Evolutionary conservation across 2,329 filamentous ascomycete genomes (phyloP).

Genomic region (Trichoderma cornu-damae): DNA sequence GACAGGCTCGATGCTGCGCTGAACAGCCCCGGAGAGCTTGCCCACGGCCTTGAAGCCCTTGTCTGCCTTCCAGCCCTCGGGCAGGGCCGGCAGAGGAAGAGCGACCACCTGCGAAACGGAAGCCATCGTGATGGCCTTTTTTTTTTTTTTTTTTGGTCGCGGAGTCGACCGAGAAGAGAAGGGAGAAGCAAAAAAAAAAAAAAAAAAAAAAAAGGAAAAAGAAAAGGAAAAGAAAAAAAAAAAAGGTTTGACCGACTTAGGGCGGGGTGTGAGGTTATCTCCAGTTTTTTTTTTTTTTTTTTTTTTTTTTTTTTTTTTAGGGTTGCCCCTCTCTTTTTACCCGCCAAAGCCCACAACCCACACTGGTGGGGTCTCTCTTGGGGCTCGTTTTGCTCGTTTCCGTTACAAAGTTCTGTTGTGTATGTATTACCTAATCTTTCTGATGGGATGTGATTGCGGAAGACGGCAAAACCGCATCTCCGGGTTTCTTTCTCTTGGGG

Average conservation of each 20-base stretch:
- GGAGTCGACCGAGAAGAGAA: too few species aligned
- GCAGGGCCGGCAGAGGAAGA: conserved; percentile 67
- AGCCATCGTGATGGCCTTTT: conserved; percentile 51
- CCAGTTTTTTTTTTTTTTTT: conserved; percentile 19
- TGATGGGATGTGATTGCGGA: conserved; percentile 18
- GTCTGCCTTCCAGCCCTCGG: conserved; percentile 76
- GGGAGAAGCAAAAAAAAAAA: too few species aligned
- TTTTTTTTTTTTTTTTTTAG: too few species aligned
- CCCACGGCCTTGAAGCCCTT: conserved; percentile 88
- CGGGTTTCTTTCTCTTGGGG: conserved; percentile 14
- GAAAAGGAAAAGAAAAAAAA: neutral
- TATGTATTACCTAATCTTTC: too few species aligned
- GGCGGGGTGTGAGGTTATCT: neutral
- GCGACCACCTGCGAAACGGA: conserved; percentile 56
- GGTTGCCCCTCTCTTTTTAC: conserved; percentile 1
- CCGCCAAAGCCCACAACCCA: conserved; percentile 2
- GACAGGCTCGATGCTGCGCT: conserved; percentile 90
- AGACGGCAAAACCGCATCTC: conserved; percentile 25
- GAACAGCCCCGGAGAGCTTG: conserved; percentile 67
- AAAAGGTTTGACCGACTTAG: neutral
- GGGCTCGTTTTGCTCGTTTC: too few species aligned
- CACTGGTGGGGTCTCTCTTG: conserved; percentile 17
- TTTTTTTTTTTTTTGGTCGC: too few species aligned
- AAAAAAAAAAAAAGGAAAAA: too few species aligned
- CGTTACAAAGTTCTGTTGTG: too few species aligned